Percentiles rank a stretch among this genome's conserved stretches.
These are phyloP conservation scores for Dictyophora rubrovolvata DNA, from an alignment of 768 basidiomycete genomes.

Conservation along the genomic window DNA sequence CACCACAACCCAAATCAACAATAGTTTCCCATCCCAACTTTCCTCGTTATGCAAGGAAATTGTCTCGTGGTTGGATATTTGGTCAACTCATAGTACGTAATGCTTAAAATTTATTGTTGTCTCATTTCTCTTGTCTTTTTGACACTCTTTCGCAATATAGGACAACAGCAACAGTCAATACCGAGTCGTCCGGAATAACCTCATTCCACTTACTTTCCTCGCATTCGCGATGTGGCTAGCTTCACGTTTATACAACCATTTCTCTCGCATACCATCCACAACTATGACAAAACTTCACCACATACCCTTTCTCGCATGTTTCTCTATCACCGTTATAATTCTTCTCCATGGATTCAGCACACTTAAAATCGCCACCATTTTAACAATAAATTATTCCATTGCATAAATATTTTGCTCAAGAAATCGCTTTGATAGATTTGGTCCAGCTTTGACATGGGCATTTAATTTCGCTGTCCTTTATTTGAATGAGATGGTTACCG, in stretches of 20 bases:
- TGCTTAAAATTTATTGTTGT: neutral
- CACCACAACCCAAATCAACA: slow-evolving; percentile 2
- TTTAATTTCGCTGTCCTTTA: slow-evolving; percentile 72
- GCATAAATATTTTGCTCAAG: slow-evolving; percentile 20
- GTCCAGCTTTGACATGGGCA: slow-evolving; percentile 56
- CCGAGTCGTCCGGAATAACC: slow-evolving; percentile 72
- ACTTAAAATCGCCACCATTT: slow-evolving; percentile 66
- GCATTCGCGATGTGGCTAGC: slow-evolving; percentile 42
- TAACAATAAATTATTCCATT: slow-evolving; percentile 60
- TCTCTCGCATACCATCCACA: slow-evolving; percentile 14
- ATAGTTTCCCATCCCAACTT: slow-evolving; percentile 73
- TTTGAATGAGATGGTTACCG: slow-evolving; percentile 73
- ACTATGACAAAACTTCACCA: slow-evolving; percentile 24
- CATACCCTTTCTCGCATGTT: slow-evolving; percentile 48
- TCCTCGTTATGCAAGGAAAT: slow-evolving; percentile 38
- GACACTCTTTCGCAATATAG: slow-evolving; percentile 29
- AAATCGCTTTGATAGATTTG: slow-evolving; percentile 22
- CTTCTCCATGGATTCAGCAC: slow-evolving; percentile 74
- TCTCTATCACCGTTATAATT: slow-evolving; percentile 54
- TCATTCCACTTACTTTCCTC: slow-evolving; percentile 51
- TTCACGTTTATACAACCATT: slow-evolving; percentile 40
- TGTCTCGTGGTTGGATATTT: slow-evolving; percentile 75
- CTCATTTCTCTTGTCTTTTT: neutral
- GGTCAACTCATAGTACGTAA: slow-evolving; percentile 64
- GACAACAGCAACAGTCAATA: slow-evolving; percentile 93